phyloP scores from a whole-genome alignment of 805 yeast species.

The Schizosaccharomyces octosporus region DNA sequence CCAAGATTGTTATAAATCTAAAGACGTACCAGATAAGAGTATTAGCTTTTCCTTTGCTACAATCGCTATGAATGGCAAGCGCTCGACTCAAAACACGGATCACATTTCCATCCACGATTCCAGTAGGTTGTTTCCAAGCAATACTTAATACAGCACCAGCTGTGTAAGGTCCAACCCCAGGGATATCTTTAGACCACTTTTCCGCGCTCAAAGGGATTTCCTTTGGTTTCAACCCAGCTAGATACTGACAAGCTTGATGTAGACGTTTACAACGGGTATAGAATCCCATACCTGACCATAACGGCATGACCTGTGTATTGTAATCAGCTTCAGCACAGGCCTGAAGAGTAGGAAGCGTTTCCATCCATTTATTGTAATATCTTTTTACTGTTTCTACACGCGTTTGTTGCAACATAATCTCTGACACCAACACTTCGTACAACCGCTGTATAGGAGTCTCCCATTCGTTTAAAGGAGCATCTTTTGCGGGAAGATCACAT shows the following conservation, averaged over 20 bases:
- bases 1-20: not conserved
- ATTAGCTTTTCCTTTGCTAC: not conserved
- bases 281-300: conserved; percentile 2
- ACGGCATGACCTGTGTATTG: not conserved
- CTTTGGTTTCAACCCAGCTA: not conserved
- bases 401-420: conserved; percentile 2
- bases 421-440: conserved; percentile 1
- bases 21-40: not conserved
- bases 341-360: not conserved
- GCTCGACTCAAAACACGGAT: not conserved
- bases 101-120: conserved; percentile 2
- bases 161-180: conserved; percentile 1
- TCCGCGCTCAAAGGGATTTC: not conserved
- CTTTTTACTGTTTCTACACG: conserved; percentile 1
- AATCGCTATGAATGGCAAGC: not conserved
- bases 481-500: not conserved
- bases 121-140: not conserved
- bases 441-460: not conserved
- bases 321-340: not conserved
- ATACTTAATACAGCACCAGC: conserved; percentile 1
- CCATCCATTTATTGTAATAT: not conserved
- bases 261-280: not conserved
- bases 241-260: not conserved
- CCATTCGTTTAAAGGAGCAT: not conserved
- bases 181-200: not conserved